These are phyloP conservation scores for Penicillium argentinense DNA, from an alignment of 495 filamentous ascomycete genomes.

Conservation along the genomic window DNA sequence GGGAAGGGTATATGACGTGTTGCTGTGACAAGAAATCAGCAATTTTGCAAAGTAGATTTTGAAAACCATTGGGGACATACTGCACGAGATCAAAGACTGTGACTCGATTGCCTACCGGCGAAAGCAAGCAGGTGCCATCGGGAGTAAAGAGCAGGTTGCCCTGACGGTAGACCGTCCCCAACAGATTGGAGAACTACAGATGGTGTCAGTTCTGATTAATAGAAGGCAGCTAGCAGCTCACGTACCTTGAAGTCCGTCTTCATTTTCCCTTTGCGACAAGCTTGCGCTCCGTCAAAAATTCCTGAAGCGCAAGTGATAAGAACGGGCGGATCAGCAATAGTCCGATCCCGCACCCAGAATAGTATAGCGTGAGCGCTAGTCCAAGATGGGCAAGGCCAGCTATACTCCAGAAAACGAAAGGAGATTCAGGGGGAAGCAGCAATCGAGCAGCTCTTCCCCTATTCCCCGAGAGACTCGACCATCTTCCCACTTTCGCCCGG, in stretches of 20 bases:
- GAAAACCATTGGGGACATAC: slow-evolving; percentile 49
- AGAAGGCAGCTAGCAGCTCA: neutral
- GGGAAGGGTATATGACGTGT: slow-evolving; percentile 92
- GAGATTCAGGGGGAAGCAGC: slow-evolving; percentile 36
- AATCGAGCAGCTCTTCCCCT: slow-evolving; percentile 23
- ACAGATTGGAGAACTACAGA: slow-evolving; percentile 82
- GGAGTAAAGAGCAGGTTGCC: slow-evolving; percentile 96
- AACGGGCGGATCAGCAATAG: slow-evolving; percentile 29
- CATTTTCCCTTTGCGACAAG: slow-evolving; percentile 58
- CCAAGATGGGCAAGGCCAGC: slow-evolving; percentile 32
- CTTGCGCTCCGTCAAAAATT: slow-evolving; percentile 31
- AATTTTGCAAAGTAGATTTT: neutral
- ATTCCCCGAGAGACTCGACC: slow-evolving; percentile 17
- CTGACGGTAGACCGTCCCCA: slow-evolving; percentile 96
- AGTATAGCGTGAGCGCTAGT: slow-evolving; percentile 20
- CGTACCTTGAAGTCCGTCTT: slow-evolving; percentile 92
- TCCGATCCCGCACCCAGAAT: slow-evolving; percentile 15
- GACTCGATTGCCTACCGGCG: slow-evolving; percentile 95
- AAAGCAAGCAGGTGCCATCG: slow-evolving; percentile 91
- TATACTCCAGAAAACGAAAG: slow-evolving; percentile 40
- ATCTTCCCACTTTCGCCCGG: slow-evolving; percentile 17
- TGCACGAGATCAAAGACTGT: slow-evolving; percentile 95
- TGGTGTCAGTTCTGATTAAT: neutral
- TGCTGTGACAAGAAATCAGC: slow-evolving; percentile 50
- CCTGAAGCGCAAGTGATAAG: slow-evolving; percentile 20